A percentile compares a stretch with the other conserved stretches of the same genome.
Evolutionary conservation across 2,329 filamentous ascomycete genomes (phyloP).

Genomic region (Verticillium isaacii): DNA sequence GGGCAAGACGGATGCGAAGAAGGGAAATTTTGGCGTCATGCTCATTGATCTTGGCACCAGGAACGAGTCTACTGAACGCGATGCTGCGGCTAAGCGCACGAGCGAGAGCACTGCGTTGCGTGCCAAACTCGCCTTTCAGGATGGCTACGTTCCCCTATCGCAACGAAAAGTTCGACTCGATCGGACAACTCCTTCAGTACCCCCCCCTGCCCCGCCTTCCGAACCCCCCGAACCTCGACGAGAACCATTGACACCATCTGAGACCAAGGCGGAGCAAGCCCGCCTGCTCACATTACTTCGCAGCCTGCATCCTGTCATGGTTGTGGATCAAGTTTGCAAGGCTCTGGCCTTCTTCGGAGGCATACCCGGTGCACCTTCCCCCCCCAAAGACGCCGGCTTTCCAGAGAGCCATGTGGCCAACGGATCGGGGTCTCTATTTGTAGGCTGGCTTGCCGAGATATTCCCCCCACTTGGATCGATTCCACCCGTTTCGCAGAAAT

Average conservation of each 20-base stretch:
- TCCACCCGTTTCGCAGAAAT: constrained; percentile 4
- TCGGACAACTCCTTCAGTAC: not conserved
- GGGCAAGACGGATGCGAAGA: constrained; percentile 49
- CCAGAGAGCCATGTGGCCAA: constrained; percentile 52
- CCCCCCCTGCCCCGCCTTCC: not conserved
- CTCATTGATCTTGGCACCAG: constrained; percentile 48
- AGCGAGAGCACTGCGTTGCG: constrained; percentile 58
- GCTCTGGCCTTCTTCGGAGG: constrained; percentile 61
- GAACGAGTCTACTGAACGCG: constrained; percentile 41
- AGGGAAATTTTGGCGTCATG: constrained; percentile 60
- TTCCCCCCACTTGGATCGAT: constrained; percentile 36
- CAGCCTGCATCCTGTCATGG: constrained; percentile 47
- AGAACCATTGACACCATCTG: constrained; percentile 30
- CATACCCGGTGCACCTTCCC: constrained; percentile 48
- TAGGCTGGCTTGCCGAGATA: constrained; percentile 60
- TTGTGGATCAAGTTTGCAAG: constrained; percentile 60
- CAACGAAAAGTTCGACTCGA: constrained; percentile 31
- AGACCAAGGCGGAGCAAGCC: constrained; percentile 56
- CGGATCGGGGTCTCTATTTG: constrained; percentile 52
- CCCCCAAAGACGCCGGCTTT: constrained; percentile 45
- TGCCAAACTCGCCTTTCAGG: constrained; percentile 49
- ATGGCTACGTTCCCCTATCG: constrained; percentile 44
- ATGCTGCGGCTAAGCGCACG: constrained; percentile 53
- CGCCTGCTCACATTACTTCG: constrained; percentile 53
- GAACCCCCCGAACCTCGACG: constrained; percentile 13